Base-by-base conservation (phyloP, 2,329 filamentous ascomycete species). In the Phyllachora maydis region DNA sequence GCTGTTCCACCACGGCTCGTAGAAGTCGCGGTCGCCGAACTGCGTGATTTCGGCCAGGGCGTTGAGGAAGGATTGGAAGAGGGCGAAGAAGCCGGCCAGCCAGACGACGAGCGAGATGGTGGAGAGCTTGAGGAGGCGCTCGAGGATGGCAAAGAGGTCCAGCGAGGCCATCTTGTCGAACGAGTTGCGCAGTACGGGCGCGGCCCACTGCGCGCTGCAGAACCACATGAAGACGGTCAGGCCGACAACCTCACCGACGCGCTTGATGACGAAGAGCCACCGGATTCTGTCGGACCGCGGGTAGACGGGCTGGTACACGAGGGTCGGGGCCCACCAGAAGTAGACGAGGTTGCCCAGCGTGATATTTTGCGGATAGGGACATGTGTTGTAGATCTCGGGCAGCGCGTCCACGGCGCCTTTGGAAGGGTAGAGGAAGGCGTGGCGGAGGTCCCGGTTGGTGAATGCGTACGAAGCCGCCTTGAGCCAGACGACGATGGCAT, bases 1-100 rank as follows among this genome's bases (percentile, higher is more conserved):
- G 32, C 72, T 79, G 42, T 98, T 98, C 88, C 88, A 98, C 88
- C 88, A 98, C 40, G 92, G 82, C 18, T 78, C 74, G 46, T 98
- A 98, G 46, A 98, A 98, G 24, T 83, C 76, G 15, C 88, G 67
- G 44, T 98, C 88, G 11, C 75, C 88, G 39, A 98, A 98, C 20
- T 65, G 63, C 55, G 81, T 75, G 8, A 95, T 54, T 46, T 98
- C 88, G 4, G 85, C 85, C 11, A 95, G 55, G 0, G 81, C 81
- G 40, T 98, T 98, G 23, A 98, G 55, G 30, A 78, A 72, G 2
- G 78, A 85, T 42, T 98, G 88, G 52, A 98, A 98, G 9, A 95
- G 52, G 3, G 85, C 88, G 39, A 93, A 95, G 59, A 98, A 98
- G 5, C 88, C 85, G 1, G 83, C 83, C 1, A 98, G 71, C 88